phyloP scores from a whole-genome alignment of 495 filamentous ascomycete species.

The Tuber umbilicatum region DNA sequence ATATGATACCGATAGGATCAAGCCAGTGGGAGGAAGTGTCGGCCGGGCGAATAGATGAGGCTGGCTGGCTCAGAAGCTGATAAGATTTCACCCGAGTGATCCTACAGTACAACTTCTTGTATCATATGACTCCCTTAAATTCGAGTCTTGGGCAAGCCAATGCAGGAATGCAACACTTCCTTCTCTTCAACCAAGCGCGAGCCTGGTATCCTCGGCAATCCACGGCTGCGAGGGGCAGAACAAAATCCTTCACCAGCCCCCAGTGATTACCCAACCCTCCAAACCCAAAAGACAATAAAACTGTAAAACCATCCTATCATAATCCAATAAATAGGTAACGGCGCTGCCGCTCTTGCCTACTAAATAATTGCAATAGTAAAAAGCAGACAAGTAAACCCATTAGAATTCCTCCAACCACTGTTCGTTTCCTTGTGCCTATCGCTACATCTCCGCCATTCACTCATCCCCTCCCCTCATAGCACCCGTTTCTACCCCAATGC shows the following conservation, averaged over 20 bases:
- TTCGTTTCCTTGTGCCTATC: not conserved
- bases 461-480: not conserved
- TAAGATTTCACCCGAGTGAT: not conserved
- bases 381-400: not conserved
- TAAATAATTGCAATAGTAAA: not conserved
- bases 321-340: not conserved
- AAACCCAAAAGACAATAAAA: not conserved
- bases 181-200: not conserved
- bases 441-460: not conserved
- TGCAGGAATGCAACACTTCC: not conserved
- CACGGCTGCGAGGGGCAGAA: not conserved
- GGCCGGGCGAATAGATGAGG: not conserved
- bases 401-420: not conserved
- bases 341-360: not conserved
- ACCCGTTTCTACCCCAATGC: not conserved
- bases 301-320: not conserved
- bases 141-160: not conserved
- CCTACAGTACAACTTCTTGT: not conserved
- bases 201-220: not conserved
- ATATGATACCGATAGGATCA: conserved; percentile 4
- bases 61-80: not conserved
- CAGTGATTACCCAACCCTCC: not conserved
- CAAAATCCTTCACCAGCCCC: not conserved
- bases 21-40: not conserved
- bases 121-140: not conserved